A percentile compares a stretch with the other conserved stretches of the same genome.
Conservation (phyloP, 306 rosid genomes). For the Cajanus cajan region DNA sequence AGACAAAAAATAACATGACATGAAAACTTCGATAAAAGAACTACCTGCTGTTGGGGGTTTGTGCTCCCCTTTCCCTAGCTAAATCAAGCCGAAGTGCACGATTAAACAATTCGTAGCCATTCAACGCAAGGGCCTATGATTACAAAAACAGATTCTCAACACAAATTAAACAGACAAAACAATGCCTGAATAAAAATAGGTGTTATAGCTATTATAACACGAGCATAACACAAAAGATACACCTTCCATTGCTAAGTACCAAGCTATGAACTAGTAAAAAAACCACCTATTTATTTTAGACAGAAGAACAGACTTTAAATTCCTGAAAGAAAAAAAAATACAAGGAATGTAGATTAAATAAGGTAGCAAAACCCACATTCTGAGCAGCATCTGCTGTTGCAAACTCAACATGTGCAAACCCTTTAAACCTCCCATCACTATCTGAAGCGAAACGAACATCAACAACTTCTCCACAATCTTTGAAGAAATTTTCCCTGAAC, state of each 20-base stretch:
- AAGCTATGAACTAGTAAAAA: too few relatives aligned
- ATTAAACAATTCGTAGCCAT: slow-evolving; percentile 45
- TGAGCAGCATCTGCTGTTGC: slow-evolving; percentile 58
- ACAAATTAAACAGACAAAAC: background rate
- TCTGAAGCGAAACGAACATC: slow-evolving; percentile 64
- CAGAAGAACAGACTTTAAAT: background rate
- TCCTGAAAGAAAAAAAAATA: background rate
- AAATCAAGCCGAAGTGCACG: slow-evolving; percentile 66
- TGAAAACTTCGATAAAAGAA: background rate
- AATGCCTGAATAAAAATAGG: background rate
- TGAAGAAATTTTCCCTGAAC: slow-evolving; percentile 66
- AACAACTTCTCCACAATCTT: slow-evolving; percentile 62
- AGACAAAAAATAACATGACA: background rate
- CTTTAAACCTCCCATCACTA: slow-evolving; percentile 56
- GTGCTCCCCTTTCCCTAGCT: slow-evolving; percentile 69
- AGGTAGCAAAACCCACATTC: slow-evolving; percentile 35
- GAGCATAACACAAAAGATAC: too few relatives aligned
- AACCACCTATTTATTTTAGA: background rate
- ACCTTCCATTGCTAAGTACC: too few relatives aligned
- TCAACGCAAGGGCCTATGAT: slow-evolving; percentile 59
- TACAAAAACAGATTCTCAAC: background rate
- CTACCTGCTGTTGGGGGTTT: slow-evolving; percentile 63
- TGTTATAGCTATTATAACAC: too few relatives aligned
- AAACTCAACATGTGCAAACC: slow-evolving; percentile 88
- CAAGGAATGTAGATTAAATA: background rate